Base-by-base conservation (phyloP, 352 stramenopile species). In the Phytophthora colocasiae region DNA sequence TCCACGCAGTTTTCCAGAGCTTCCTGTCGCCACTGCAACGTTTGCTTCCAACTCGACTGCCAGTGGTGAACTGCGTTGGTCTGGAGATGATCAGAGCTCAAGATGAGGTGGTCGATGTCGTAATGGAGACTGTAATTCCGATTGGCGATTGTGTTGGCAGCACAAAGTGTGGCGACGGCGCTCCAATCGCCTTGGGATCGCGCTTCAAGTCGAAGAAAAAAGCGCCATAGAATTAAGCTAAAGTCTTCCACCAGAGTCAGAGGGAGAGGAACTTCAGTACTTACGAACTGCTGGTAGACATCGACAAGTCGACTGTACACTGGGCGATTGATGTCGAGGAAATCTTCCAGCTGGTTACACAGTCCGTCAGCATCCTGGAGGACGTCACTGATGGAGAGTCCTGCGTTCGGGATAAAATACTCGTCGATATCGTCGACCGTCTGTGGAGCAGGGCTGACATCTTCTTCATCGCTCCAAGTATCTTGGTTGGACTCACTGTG, bases 41-140 rank as follows among this genome's bases (percentile, higher is more conserved):
- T 38, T 47, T 53, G 5, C 6, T 49, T 47, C 39, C 50, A 66
- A 27, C 2, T 17, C 0, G 31, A 43, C 10, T 66, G 27, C 48
- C 58, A 66, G 8, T 17, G 31, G 26, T 66, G 48, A 40, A 59
- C 41, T 22, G 39, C 12, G 24, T 34, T 41, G 27, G 17, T 58
- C 5, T 48, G 5, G 17, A 66, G 40, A 40, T 29, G 12, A 6
- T 24, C 22, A 9, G 15, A 32, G 8, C 14, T 53, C 6, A 47
- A 11, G n/a, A 66, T 24, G 2, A 66, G 50, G 12, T 32, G 48
- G 8, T 66, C 58, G 31, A 66, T 54, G 7, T 66, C 49, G 32
- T 66, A 51, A 32, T 66, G 58, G 10, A 66, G 10, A 4, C 58
- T 24, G n/a, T 40, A 66, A 36, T 66, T 60, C 1, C 34, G 38